Conservation (phyloP, 2,329 filamentous ascomycete species). For the Cladorrhinum sp. region DNA sequence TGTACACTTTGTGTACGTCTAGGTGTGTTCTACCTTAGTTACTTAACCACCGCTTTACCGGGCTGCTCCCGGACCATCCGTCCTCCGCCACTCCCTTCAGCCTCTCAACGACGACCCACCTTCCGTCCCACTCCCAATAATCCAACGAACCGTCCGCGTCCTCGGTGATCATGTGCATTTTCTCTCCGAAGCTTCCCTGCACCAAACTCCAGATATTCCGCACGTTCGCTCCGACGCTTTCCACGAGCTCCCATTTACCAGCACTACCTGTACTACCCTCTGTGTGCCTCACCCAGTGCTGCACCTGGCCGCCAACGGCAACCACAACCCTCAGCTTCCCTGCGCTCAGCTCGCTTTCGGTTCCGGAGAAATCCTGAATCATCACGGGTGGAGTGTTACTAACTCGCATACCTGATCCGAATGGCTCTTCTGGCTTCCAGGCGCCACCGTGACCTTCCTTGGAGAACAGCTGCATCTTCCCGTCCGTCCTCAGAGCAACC, state of each 20-base stretch:
- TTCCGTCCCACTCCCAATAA: constrained; percentile 23
- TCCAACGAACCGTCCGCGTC: constrained; percentile 11
- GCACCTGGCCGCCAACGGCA: constrained; percentile 18
- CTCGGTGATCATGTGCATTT: constrained; percentile 25
- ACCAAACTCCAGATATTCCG: constrained; percentile 21
- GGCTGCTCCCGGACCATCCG: too few relatives aligned
- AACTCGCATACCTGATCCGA: constrained; percentile 14
- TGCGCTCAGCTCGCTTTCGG: constrained; percentile 13
- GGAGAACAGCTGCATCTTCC: constrained; percentile 23
- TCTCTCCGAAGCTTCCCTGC: constrained; percentile 19
- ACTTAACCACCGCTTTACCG: too few relatives aligned
- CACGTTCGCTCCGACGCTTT: constrained; percentile 10
- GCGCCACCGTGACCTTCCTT: constrained; percentile 4
- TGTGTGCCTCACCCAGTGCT: constrained; percentile 20
- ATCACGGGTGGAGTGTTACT: constrained; percentile 19
- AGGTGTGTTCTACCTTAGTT: too few relatives aligned
- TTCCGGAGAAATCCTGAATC: constrained; percentile 23
- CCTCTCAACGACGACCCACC: constrained; percentile 14
- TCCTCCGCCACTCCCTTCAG: not conserved
- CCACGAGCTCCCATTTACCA: constrained; percentile 19
- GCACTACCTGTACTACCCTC: too few relatives aligned
- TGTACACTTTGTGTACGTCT: too few relatives aligned
- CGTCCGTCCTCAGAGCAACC: constrained; percentile 18
- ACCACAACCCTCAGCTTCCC: constrained; percentile 21
- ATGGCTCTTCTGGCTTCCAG: constrained; percentile 19